phyloP scores from a whole-genome alignment of 1,139 yeast species.

The Taiozyma sp. region DNA sequence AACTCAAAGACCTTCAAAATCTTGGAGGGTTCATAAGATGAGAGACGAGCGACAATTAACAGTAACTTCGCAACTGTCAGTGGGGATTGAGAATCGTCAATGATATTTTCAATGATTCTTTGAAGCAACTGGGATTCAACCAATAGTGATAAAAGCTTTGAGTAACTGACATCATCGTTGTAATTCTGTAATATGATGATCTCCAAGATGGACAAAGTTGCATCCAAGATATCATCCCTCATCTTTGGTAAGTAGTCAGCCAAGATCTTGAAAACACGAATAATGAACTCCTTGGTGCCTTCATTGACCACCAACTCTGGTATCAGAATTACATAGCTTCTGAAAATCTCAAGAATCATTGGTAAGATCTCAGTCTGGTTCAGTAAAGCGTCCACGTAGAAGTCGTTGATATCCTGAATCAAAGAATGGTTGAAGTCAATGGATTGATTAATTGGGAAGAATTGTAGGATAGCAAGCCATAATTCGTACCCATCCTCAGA shows the following conservation, averaged over 20 bases:
- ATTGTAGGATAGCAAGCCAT: slow-evolving; percentile 70
- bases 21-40: slow-evolving; percentile 40
- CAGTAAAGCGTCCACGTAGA: slow-evolving; percentile 44
- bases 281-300: slow-evolving; percentile 26
- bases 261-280: slow-evolving; percentile 45
- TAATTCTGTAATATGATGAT: slow-evolving; percentile 29
- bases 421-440: slow-evolving; percentile 36
- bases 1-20: slow-evolving; percentile 34
- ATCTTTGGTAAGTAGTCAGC: slow-evolving; percentile 52
- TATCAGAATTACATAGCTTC: slow-evolving; percentile 63
- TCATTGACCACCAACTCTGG: slow-evolving; percentile 40
- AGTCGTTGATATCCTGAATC: slow-evolving; percentile 35
- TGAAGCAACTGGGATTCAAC: slow-evolving; percentile 43
- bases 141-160: slow-evolving; percentile 32
- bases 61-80: slow-evolving; percentile 46
- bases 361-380: slow-evolving; percentile 77
- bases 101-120: slow-evolving; percentile 39
- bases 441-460: slow-evolving; percentile 26
- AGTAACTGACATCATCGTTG: slow-evolving; percentile 7
- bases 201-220: slow-evolving; percentile 56
- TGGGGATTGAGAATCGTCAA: slow-evolving; percentile 46
- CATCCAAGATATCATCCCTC: slow-evolving; percentile 65
- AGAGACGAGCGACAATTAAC: slow-evolving; percentile 48
- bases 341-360: slow-evolving; percentile 55
- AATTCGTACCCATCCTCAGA: slow-evolving; percentile 87